Conservation (phyloP, 1,139 yeast species). For the Yamadazyma conglobata region DNA sequence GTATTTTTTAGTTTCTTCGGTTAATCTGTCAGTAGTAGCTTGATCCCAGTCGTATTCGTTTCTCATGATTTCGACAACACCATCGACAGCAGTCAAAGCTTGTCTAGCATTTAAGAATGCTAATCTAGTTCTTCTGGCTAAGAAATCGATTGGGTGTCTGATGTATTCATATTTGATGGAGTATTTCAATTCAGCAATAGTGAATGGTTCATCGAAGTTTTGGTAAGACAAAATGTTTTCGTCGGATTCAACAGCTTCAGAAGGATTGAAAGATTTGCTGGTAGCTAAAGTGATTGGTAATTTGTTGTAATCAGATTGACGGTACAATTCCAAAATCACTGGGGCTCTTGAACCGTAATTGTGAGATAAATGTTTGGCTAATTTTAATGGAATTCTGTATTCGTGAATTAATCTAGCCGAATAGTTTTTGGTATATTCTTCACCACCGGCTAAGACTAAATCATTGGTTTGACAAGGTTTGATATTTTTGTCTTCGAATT, state of each 20-base stretch:
- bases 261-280: conserved; percentile 30
- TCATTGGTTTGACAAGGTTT: conserved; percentile 64
- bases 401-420: conserved; percentile 80
- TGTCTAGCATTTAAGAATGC: conserved; percentile 89
- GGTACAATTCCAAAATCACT: conserved; percentile 64
- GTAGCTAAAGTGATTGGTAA: conserved; percentile 63
- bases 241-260: conserved; percentile 28
- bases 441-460: conserved; percentile 73
- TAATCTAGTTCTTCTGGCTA: conserved; percentile 90
- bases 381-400: conserved; percentile 66
- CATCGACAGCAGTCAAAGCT: conserved; percentile 77
- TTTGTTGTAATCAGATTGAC: conserved; percentile 49
- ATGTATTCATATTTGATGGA: conserved; percentile 81
- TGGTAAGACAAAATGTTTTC: conserved; percentile 42
- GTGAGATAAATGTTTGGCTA: conserved; percentile 79
- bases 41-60: conserved; percentile 73
- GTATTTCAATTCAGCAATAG: conserved; percentile 87
- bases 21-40: conserved; percentile 55
- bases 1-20: conserved; percentile 49
- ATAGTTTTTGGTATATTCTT: conserved; percentile 59
- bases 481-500: conserved; percentile 30
- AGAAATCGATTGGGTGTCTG: conserved; percentile 84
- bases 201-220: conserved; percentile 78
- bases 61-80: conserved; percentile 83
- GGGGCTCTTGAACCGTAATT: conserved; percentile 93